Base-by-base conservation (phyloP, 2,329 filamentous ascomycete genomes). In the Ceratocystis papillata region DNA sequence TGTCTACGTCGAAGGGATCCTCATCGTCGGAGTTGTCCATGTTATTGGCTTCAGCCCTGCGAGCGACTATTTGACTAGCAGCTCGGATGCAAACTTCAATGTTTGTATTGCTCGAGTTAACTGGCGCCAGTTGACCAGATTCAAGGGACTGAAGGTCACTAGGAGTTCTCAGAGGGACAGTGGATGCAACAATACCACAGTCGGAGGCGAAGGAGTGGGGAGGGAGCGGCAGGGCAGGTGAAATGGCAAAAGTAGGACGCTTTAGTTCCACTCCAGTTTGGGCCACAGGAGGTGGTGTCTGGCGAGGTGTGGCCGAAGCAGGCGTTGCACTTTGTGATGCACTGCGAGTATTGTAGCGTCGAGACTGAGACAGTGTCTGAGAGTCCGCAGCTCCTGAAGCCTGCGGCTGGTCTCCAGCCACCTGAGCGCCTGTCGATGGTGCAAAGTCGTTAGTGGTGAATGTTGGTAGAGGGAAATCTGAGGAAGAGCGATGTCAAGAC, bases 21-120 rank as follows among this genome's bases (percentile, higher is more conserved):
- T 59, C 55, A 20, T 59, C 55, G 20, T 20, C 30, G 8, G 1
- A 8, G 55, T 1, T n/a, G 28, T 25, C 28, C 55, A 59, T 59
- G 5, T 30, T 37, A 17, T 7, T 25, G 25, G 25, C 6, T 17
- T 30, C 25, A n/a, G 10, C 15, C 3, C n/a, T 37, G 28, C 15
- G 8, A 37, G 15, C 1, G 10, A 1, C 3, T 37, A 10, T 10
- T 3, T 5, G 15, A 59, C 55, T 12, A 20, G 17, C 7, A 57
- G 12, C 28, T 59, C n/a, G 55, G 28, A 59, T 59, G 15, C 28
- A 59, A 59, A 59, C 55, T 59, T 59, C 55, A 20, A 59, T 59
- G 17, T 30, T 59, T 37, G 55, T 59, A 7, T 2, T 37, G 55
- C 10, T 37, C 17, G 55, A 33, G 25, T 59, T 17, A 8, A 59